Conservation (phyloP, 1,139 yeast genomes). For the Suzukiozyma palmioleophila region DNA sequence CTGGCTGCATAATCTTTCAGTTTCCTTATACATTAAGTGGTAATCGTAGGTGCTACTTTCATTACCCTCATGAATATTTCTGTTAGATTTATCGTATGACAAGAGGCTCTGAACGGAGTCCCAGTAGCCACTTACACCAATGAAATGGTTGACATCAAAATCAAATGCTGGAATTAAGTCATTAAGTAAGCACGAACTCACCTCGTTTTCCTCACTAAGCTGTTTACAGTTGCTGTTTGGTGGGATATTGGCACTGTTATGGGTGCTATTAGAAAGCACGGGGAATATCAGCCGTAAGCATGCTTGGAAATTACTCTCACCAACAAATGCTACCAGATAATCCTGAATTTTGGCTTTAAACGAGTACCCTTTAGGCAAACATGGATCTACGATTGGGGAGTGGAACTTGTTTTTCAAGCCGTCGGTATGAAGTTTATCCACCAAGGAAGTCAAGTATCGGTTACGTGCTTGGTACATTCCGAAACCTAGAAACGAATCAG, state of each 20-base stretch:
- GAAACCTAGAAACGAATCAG: conserved; percentile 71
- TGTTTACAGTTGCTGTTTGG: conserved; percentile 24
- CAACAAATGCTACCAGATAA: conserved; percentile 38
- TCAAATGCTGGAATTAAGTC: conserved; percentile 65
- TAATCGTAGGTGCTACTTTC: conserved; percentile 28
- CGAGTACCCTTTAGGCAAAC: conserved; percentile 50
- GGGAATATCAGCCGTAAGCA: conserved; percentile 55
- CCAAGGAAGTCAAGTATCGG: conserved; percentile 40
- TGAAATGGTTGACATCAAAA: conserved; percentile 60
- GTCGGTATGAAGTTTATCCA: conserved; percentile 17
- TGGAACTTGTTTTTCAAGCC: conserved; percentile 11
- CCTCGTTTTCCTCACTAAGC: conserved; percentile 25
- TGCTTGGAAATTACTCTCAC: conserved; percentile 54
- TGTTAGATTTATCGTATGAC: conserved; percentile 18
- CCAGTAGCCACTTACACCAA: conserved; percentile 84
- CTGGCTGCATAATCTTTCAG: conserved; percentile 43
- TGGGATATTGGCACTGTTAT: conserved; percentile 17
- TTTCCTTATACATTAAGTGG: conserved; percentile 36
- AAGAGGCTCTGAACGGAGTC: conserved; percentile 55
- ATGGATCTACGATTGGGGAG: conserved; percentile 51
- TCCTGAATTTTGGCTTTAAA: conserved; percentile 20
- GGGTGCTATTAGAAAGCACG: conserved; percentile 38
- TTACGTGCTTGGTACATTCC: conserved; percentile 71
- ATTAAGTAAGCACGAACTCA: conserved; percentile 46
- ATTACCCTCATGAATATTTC: conserved; percentile 6